These are phyloP conservation scores for Solanum aculeatissimum DNA, from an alignment of 305 asterid species.

Conservation along the genomic window DNA sequence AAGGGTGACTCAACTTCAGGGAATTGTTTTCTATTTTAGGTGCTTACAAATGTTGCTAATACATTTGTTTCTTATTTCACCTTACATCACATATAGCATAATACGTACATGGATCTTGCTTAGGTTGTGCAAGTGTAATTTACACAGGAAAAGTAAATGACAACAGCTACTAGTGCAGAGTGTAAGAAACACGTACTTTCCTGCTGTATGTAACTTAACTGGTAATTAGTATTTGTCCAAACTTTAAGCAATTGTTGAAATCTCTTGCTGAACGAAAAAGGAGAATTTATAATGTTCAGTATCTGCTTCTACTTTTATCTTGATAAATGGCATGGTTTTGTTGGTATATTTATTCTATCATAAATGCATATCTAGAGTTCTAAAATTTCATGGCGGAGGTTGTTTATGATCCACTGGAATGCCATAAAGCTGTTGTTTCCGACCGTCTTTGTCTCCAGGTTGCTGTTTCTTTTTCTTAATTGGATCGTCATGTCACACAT, in stretches of 20 bases:
- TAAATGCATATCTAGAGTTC: background rate
- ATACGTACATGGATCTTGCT: background rate
- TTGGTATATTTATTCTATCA: background rate
- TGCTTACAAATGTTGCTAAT: background rate
- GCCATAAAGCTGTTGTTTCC: background rate
- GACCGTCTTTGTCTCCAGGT: background rate
- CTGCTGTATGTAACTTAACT: background rate
- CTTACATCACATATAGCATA: background rate
- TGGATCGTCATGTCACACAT: background rate
- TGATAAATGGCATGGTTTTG: background rate
- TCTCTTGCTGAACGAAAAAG: background rate
- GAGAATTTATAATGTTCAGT: background rate
- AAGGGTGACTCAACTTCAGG: background rate
- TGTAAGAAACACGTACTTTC: background rate
- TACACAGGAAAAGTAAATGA: background rate
- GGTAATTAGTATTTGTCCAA: background rate
- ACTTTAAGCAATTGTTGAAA: background rate
- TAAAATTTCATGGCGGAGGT: background rate
- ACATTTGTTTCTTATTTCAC: background rate
- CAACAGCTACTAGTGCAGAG: background rate
- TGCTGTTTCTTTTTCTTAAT: background rate
- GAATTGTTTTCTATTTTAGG: background rate
- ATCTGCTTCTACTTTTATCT: background rate
- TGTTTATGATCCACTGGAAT: background rate
- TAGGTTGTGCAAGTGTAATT: background rate